A percentile compares a stretch with the other conserved stretches of the same genome.
Evolutionary conservation across 1,284 basidiomycete species (phyloP).

Genomic region (Cutaneotrichosporon sp.): DNA sequence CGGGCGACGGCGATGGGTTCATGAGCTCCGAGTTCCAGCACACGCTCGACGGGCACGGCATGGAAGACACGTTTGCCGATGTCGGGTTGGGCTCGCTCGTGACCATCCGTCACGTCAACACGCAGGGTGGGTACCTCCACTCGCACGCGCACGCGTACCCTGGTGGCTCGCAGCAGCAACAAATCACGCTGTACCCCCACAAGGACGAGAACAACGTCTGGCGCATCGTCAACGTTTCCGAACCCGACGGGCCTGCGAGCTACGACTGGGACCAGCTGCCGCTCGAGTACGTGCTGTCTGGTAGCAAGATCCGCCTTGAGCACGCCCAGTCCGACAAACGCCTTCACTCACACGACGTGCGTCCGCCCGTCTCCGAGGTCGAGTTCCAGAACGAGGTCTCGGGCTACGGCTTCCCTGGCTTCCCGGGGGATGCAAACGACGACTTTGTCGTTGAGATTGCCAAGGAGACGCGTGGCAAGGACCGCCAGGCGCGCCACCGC

Average conservation of each 20-base stretch:
- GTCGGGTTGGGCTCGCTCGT: conserved; percentile 82
- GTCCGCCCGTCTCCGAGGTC: conserved; percentile 94
- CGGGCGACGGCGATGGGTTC: conserved; percentile 96
- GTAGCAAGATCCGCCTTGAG: conserved; percentile 75
- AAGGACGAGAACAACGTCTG: conserved; percentile 89
- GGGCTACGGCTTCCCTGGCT: conserved; percentile 75
- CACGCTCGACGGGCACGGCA: conserved; percentile 83
- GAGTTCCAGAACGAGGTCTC: conserved; percentile 99
- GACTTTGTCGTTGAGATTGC: conserved; percentile 93
- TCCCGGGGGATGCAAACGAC: conserved; percentile 76
- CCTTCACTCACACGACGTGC: conserved; percentile 90
- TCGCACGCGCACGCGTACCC: conserved; percentile 91
- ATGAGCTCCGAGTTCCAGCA: conserved; percentile 99
- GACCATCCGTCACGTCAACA: conserved; percentile 85
- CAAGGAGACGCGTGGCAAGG: conserved; percentile 55
- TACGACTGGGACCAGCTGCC: conserved; percentile 63
- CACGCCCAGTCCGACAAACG: conserved; percentile 80
- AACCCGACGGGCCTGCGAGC: conserved; percentile 52
- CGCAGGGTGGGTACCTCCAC: conserved; percentile 96
- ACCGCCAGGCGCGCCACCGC: conserved; percentile 67
- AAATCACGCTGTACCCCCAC: conserved; percentile 97
- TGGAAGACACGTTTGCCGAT: conserved; percentile 93
- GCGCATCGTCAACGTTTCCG: conserved; percentile 72
- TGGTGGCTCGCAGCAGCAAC: conserved; percentile 77
- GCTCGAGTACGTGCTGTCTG: conserved; percentile 65